Evolutionary conservation across 140 eudicot species (phyloP).

Genomic region (Stevia rebaudiana): DNA sequence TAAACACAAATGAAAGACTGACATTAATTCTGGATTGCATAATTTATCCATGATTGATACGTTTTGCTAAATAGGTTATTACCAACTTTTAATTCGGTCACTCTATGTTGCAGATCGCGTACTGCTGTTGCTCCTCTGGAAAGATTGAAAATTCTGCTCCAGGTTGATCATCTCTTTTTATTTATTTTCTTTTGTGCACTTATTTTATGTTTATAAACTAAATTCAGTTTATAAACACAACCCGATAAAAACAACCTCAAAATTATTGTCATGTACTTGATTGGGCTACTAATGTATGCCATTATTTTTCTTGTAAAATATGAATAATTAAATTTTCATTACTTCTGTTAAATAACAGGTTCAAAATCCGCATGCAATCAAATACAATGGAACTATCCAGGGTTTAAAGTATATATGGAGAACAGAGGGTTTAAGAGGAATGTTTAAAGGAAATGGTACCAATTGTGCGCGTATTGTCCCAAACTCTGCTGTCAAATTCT

Average conservation of each 20-base stretch:
- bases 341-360: constrained; percentile 44
- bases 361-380: constrained; percentile 86
- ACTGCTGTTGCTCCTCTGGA: constrained; percentile 97
- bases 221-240: background rate
- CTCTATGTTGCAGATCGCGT: constrained; percentile 60
- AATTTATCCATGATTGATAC: background rate
- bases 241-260: background rate
- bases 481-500: constrained; percentile 94
- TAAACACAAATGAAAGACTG: too few relatives aligned
- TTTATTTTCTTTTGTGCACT: background rate
- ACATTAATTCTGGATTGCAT: background rate
- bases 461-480: constrained; percentile 99
- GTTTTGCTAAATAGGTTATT: background rate
- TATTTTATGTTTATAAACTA: background rate
- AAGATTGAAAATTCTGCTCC: constrained; percentile 77
- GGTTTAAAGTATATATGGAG: constrained; percentile 91
- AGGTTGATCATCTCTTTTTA: constrained; percentile 37
- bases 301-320: background rate
- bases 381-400: constrained; percentile 84
- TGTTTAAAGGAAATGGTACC: constrained; percentile 96
- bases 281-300: background rate
- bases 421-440: constrained; percentile 82
- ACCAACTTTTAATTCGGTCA: background rate
- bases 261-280: background rate
- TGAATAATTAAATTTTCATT: background rate